These are phyloP conservation scores for Lagenidium giganteum DNA, from an alignment of 352 stramenopile species.

Conservation along the genomic window DNA sequence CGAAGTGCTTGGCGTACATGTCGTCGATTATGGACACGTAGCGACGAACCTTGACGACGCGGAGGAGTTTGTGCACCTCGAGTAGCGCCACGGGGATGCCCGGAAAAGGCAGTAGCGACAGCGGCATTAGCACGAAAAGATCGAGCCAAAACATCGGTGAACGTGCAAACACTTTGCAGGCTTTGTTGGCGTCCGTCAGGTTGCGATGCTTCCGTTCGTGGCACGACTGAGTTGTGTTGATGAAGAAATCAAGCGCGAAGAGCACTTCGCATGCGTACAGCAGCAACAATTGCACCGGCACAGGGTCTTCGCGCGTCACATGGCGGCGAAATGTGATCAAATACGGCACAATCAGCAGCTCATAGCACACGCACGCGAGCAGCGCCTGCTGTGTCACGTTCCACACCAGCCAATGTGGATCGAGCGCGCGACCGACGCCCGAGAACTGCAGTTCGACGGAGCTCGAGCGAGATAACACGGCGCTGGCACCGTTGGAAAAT, in stretches of 20 bases:
- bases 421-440: conserved; percentile 31
- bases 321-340: conserved; percentile 34
- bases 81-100: conserved; percentile 8
- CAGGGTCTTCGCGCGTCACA: background rate
- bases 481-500: too few species aligned
- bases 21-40: conserved; percentile 51
- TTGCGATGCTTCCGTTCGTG: conserved; percentile 56
- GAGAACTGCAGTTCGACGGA: too few species aligned
- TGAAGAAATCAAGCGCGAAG: conserved; percentile 52
- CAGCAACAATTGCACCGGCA: conserved; percentile 17
- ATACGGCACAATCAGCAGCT: conserved; percentile 52
- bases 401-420: conserved; percentile 34
- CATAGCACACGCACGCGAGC: conserved; percentile 39
- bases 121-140: conserved; percentile 37
- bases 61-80: conserved; percentile 42
- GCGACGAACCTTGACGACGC: conserved; percentile 28
- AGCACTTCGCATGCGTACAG: conserved; percentile 29
- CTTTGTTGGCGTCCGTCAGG: conserved; percentile 33
- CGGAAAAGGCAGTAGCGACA: conserved; percentile 16
- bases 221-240: conserved; percentile 48
- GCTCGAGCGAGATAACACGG: too few species aligned
- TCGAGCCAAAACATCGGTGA: conserved; percentile 45
- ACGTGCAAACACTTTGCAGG: conserved; percentile 36
- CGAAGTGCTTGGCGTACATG: conserved; percentile 66
- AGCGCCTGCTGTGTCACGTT: conserved; percentile 52